Percentiles rank a stretch among this genome's conserved stretches.
phyloP scores from a whole-genome alignment of 768 basidiomycete genomes.

The Mycena kentingensis region DNA sequence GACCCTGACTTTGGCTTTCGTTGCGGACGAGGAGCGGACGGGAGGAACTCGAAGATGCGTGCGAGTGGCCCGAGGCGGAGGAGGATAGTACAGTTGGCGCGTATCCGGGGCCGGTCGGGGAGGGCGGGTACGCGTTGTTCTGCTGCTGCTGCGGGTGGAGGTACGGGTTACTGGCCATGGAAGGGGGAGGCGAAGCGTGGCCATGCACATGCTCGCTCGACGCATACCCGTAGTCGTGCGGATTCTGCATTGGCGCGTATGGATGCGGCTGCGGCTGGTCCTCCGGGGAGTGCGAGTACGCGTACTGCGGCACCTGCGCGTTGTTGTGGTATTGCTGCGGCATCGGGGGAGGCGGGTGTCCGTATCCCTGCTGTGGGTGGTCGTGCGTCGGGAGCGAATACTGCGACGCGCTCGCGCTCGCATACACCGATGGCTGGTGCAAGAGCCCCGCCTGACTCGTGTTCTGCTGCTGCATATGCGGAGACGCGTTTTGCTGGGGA shows the following conservation, averaged over 20 bases:
- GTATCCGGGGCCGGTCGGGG: neutral
- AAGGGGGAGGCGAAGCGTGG: too few species aligned
- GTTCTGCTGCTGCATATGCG: neutral
- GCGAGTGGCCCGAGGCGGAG: neutral
- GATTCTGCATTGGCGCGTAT: neutral
- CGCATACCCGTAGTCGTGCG: too few species aligned
- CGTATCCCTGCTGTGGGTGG: too few species aligned
- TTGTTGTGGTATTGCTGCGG: neutral
- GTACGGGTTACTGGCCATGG: neutral
- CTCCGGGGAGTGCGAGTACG: too few species aligned
- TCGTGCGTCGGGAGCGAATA: neutral
- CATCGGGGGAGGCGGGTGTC: neutral
- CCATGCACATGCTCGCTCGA: too few species aligned
- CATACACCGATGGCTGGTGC: too few species aligned
- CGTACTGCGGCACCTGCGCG: neutral
- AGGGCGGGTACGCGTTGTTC: neutral
- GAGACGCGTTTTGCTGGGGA: too few species aligned
- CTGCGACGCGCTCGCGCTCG: neutral
- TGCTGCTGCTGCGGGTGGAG: neutral
- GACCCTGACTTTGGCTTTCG: too few species aligned
- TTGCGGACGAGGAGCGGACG: neutral
- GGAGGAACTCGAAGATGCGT: neutral
- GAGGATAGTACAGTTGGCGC: neutral
- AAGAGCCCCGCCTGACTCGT: neutral
- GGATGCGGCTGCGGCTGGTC: neutral